phyloP scores from a whole-genome alignment of 2,329 filamentous ascomycete species.

The Shiraia sp. region DNA sequence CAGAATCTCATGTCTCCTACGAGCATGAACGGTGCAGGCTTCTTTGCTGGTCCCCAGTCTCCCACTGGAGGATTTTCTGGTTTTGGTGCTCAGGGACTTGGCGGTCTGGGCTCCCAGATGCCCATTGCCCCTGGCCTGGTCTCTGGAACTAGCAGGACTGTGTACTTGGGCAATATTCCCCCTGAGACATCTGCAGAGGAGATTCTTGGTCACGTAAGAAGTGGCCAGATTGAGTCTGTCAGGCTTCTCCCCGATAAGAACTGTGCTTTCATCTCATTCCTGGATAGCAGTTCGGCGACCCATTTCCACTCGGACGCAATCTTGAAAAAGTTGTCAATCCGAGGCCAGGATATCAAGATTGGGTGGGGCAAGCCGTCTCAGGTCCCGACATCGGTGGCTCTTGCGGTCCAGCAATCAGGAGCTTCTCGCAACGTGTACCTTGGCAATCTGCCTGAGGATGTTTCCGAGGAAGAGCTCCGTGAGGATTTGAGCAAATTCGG shows the following conservation, averaged over 20 bases:
- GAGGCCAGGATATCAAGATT: slow-evolving; percentile 98
- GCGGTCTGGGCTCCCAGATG: slow-evolving; percentile 72
- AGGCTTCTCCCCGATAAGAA: slow-evolving; percentile 97
- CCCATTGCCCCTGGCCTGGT: slow-evolving; percentile 78
- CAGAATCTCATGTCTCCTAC: slow-evolving; percentile 85
- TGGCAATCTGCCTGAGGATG: slow-evolving; percentile 88
- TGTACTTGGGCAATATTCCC: slow-evolving; percentile 98
- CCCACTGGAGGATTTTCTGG: slow-evolving; percentile 76
- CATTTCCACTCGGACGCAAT: slow-evolving; percentile 99
- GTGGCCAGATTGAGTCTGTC: slow-evolving; percentile 98
- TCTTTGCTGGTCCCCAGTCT: slow-evolving; percentile 80
- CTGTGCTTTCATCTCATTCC: slow-evolving; percentile 98
- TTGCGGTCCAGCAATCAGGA: slow-evolving; percentile 95
- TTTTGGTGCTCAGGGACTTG: slow-evolving; percentile 62
- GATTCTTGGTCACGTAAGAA: slow-evolving; percentile 92
- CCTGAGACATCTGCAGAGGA: slow-evolving; percentile 96
- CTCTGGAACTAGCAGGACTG: slow-evolving; percentile 90
- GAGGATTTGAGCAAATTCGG: slow-evolving; percentile 97
- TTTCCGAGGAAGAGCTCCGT: slow-evolving; percentile 86
- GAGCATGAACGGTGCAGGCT: slow-evolving; percentile 77
- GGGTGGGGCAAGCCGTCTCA: slow-evolving; percentile 99
- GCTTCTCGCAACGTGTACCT: slow-evolving; percentile 97
- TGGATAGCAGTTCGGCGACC: slow-evolving; percentile 95
- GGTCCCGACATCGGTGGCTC: slow-evolving; percentile 94
- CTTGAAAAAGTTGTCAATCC: slow-evolving; percentile 98